Evolutionary conservation across 257 asterid genomes (phyloP).

Genomic region (Anisodus tanguticus): DNA sequence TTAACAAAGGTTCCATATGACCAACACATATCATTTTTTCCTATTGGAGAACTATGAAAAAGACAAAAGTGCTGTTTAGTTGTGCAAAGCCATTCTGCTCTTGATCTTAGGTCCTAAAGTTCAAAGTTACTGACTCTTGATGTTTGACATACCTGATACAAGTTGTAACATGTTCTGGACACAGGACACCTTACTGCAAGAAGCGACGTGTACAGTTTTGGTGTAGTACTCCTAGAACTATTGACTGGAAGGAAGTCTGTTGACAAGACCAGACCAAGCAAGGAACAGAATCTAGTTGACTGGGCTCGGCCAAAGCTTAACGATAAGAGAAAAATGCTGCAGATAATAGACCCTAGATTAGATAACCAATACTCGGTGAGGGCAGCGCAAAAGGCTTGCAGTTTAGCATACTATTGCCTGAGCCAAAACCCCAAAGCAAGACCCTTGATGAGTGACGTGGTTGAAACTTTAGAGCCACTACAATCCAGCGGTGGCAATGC

Average conservation of each 20-base stretch:
- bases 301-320: conserved; percentile 98
- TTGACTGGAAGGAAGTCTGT: conserved; percentile 97
- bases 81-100: background rate
- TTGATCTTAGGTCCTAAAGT: background rate
- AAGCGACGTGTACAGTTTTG: conserved; percentile 98
- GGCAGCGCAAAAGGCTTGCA: conserved; percentile 99
- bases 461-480: conserved; percentile 91
- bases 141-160: background rate
- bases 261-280: conserved; percentile 98
- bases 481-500: conserved; percentile 58
- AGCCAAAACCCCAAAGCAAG: conserved; percentile 99
- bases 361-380: conserved; percentile 88
- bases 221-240: conserved; percentile 95
- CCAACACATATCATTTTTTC: background rate
- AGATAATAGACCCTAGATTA: conserved; percentile 90
- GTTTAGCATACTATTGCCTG: conserved; percentile 95
- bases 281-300: conserved; percentile 95
- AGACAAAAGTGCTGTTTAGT: background rate
- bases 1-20: background rate
- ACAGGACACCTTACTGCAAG: conserved; percentile 98
- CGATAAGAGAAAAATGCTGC: conserved; percentile 95
- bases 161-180: conserved; percentile 35
- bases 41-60: background rate
- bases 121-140: background rate
- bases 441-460: conserved; percentile 98